Base-by-base conservation (phyloP, 306 rosid species). In the Castanea crenata region DNA sequence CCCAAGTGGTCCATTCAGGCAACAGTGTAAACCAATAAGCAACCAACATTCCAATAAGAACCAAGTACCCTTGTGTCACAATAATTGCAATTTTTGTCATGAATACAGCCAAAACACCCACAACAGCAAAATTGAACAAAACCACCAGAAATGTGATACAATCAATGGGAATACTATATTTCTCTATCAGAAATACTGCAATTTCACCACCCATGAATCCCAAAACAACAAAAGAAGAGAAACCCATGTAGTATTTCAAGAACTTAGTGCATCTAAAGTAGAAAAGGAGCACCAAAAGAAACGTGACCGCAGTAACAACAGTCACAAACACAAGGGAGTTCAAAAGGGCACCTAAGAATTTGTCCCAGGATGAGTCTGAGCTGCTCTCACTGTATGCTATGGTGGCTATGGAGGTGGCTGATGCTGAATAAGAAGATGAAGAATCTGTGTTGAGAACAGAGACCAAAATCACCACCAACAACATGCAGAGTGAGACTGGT, bases 1-100 rank as follows among this genome's bases (percentile, higher is more conserved):
- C 89, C 98, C 99, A 95, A 4, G 99, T 92, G 56, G 99, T 92
- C 99, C 99, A 95, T 76, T 95, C 99, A 65, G 99, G 99, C 74
- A 95, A 87, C 82, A 90, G 84, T n/a, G 98, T 95, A 76, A 95
- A 95, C 87, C 92, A 92, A 87, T 92, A 95, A 62, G 99, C 98
- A 58, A 89, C 94, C 90, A 95, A 70, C 62, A 95, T 90, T 51
- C 99, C 99, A 85, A 92, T 91, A 68, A 90, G 52, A 69, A 95
- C 91, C 86, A 95, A 86, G 77, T 92, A 92, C 3, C 91, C 94
- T 87, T 92, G 98, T 1, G 99, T 92, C 44, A 95, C 91, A 71
- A 90, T 1, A 76, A 95, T 92, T 3, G 98, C 85, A 91, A 91
- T 91, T 91, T 91, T 95, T 1, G 98, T 89, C 93, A 92, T 79